These are phyloP conservation scores for Vigna trinervia DNA, from an alignment of 306 rosid species.

Conservation along the genomic window DNA sequence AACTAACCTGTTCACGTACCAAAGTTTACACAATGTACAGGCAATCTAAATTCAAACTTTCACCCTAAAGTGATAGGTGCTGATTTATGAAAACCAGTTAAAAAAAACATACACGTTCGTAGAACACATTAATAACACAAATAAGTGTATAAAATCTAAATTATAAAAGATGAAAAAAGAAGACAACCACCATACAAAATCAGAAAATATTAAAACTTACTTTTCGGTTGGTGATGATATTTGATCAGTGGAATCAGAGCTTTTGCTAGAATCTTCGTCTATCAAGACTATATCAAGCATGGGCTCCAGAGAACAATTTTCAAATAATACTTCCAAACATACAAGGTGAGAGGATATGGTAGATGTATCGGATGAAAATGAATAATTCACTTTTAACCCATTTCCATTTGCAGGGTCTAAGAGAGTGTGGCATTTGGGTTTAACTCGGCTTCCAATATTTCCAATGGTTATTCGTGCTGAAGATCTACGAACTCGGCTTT, in stretches of 20 bases:
- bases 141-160: constrained; percentile 12
- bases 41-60: constrained; percentile 36
- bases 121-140: constrained; percentile 31
- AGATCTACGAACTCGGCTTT: constrained; percentile 57
- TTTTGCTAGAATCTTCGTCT: constrained; percentile 70
- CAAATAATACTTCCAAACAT: constrained; percentile 72
- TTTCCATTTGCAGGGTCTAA: constrained; percentile 82
- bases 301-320: constrained; percentile 77
- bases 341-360: constrained; percentile 79
- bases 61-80: constrained; percentile 11
- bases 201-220: constrained; percentile 51
- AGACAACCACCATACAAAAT: constrained; percentile 12
- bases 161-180: constrained; percentile 21
- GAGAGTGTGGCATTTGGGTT: constrained; percentile 74
- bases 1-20: constrained; percentile 24
- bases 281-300: constrained; percentile 67
- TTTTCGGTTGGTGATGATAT: constrained; percentile 56
- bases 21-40: constrained; percentile 31
- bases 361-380: constrained; percentile 79
- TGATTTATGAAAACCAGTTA: not conserved
- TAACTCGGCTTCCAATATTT: constrained; percentile 63
- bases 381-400: constrained; percentile 88
- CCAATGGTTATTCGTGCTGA: constrained; percentile 93
- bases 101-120: not conserved
- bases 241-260: constrained; percentile 58